phyloP scores from a whole-genome alignment of 2,329 filamentous ascomycete genomes.

The Dothiorella sarmentorum region DNA sequence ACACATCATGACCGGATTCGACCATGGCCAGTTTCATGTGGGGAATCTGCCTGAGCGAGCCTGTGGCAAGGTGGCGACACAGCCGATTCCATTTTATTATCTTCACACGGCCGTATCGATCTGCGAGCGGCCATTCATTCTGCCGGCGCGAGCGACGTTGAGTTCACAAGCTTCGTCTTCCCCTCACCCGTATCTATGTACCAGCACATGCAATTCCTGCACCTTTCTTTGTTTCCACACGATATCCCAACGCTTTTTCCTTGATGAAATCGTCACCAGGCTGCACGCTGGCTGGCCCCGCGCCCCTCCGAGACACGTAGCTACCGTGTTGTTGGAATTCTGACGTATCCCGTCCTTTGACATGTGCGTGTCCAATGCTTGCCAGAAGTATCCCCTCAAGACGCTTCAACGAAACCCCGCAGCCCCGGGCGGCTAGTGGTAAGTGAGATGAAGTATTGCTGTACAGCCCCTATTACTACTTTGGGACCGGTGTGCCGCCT shows the following conservation, averaged over 20 bases:
- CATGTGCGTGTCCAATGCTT: too few species aligned
- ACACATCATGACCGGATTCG: background rate
- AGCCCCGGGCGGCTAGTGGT: background rate
- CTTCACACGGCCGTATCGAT: background rate
- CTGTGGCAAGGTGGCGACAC: background rate
- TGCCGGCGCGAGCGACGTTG: background rate
- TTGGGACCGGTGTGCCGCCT: constrained; percentile 2
- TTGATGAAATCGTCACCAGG: background rate
- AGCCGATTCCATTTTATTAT: background rate
- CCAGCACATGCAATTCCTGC: background rate
- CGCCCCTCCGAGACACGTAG: constrained; percentile 7
- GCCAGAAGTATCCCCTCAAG: too few species aligned
- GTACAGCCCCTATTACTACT: background rate
- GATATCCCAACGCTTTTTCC: background rate
- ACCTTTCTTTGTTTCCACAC: background rate
- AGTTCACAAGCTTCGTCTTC: background rate
- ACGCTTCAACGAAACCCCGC: too few species aligned
- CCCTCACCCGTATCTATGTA: background rate
- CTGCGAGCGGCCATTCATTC: background rate
- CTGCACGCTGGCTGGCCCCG: background rate
- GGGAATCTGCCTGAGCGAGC: background rate
- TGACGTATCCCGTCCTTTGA: background rate
- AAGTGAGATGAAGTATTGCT: background rate
- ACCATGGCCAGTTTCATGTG: constrained; percentile 5
- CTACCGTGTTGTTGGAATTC: background rate